phyloP scores from a whole-genome alignment of 192 early-diverging fungal species.

The Glomus cerebriforme region DNA sequence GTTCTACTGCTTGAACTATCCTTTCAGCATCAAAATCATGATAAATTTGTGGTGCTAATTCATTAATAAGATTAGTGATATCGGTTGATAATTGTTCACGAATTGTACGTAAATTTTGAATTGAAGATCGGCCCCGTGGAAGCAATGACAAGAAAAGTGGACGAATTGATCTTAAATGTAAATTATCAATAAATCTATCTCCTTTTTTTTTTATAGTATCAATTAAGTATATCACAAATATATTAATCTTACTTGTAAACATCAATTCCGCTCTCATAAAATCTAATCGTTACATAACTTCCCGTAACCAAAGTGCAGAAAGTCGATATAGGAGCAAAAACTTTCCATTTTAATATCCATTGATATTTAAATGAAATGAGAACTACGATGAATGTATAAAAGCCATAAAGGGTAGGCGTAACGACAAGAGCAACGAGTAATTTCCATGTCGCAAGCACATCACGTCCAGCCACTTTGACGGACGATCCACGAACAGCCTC shows the following conservation, averaged over 20 bases:
- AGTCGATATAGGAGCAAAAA: slow-evolving; percentile 45
- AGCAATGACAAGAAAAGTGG: slow-evolving; percentile 80
- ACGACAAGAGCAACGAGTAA: slow-evolving; percentile 75
- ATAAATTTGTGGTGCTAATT: slow-evolving; percentile 80
- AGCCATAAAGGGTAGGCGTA: slow-evolving; percentile 71
- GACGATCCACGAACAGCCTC: slow-evolving; percentile 86
- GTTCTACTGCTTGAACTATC: slow-evolving; percentile 40
- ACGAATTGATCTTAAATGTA: slow-evolving; percentile 64
- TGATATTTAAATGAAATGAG: slow-evolving; percentile 36
- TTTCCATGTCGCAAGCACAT: slow-evolving; percentile 98
- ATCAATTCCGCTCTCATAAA: slow-evolving; percentile 76
- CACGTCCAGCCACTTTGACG: slow-evolving; percentile 92
- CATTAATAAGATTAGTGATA: slow-evolving; percentile 81
- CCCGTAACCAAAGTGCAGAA: slow-evolving; percentile 44
- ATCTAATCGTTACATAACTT: slow-evolving; percentile 72
- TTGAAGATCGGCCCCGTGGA: slow-evolving; percentile 52
- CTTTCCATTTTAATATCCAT: slow-evolving; percentile 43
- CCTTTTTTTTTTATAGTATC: neutral
- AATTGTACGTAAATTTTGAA: slow-evolving; percentile 65
- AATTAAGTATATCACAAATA: neutral
- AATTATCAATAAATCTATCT: neutral
- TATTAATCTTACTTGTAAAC: slow-evolving; percentile 58
- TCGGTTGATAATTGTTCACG: slow-evolving; percentile 74
- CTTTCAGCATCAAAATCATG: slow-evolving; percentile 66
- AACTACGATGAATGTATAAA: slow-evolving; percentile 70